Evolutionary conservation across 192 early-diverging fungal species (phyloP), one percentile per base, ranked within the genome.

Genomic region (Umbelopsis sp.): DNA sequence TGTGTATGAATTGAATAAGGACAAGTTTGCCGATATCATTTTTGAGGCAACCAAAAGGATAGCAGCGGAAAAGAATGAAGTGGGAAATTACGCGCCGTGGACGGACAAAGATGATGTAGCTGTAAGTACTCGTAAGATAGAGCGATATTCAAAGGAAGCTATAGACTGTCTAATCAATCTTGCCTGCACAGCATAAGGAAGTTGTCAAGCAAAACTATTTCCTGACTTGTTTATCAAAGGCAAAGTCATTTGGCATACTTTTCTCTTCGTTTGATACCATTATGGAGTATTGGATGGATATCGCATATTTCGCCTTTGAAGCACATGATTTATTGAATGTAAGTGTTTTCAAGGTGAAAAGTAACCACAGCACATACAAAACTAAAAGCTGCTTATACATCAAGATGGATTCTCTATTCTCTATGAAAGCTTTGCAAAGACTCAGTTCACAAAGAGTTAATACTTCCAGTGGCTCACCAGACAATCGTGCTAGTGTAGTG

Each of bases 221-320:
- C 22, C 69, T 87, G 15, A 65, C 73, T 10, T 78, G 52, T 27
- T 78, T 85, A n/a, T 71, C 77, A 7, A 87, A 84, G 68, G 68
- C 85, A 8, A 79, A 77, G 11, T 68, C 72, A n/a, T 50, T 71
- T 10, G 86, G 82, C 2, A 67, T 85, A 12, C 50, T 83, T 12
- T 85, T 87, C 46, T 69, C 71, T 20, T 65, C 66, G 0, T 79
- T 82, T 25, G 73, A 84, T 22, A 46, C 52, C 16, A 68, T 87
- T 12, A 66, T 87, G 10, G 71, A 76, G 37, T 69, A 47, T 12
- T 87, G 86, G 86, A 68, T 87, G 16, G 75, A 79, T 48, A 64
- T 79, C 1, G 74, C 80, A 8, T 68, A 80, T 44, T 61, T 48
- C 8, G 53, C 74, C 45, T 72, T 82, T 25, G 71, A 70, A 1